phyloP scores from a whole-genome alignment of 257 asterid species.

The Scutellaria galericulata region DNA sequence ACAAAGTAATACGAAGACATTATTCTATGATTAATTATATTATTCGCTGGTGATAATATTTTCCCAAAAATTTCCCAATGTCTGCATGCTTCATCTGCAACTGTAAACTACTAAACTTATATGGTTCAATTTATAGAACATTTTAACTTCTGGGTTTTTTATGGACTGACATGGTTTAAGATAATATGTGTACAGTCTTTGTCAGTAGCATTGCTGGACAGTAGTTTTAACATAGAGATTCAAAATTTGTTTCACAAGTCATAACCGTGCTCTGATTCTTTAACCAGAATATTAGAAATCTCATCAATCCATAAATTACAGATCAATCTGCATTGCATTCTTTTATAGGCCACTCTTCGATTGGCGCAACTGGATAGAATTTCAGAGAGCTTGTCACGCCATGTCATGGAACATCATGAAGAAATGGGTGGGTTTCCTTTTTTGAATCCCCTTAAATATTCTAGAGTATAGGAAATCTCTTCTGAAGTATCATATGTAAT shows the following conservation, averaged over 20 bases:
- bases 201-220: slow-evolving; percentile 9
- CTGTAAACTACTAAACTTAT: slow-evolving; percentile 6
- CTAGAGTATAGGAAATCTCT: slow-evolving; percentile 7
- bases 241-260: slow-evolving; percentile 14
- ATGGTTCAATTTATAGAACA: not conserved
- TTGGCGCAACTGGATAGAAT: slow-evolving; percentile 86
- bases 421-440: slow-evolving; percentile 84
- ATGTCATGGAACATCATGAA: slow-evolving; percentile 98
- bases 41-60: slow-evolving; percentile 13
- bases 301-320: slow-evolving; percentile 36
- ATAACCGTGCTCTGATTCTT: slow-evolving; percentile 19
- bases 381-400: slow-evolving; percentile 87
- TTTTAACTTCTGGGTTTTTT: not conserved
- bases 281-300: slow-evolving; percentile 33
- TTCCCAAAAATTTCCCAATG: not conserved
- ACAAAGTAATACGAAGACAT: not conserved
- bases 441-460: slow-evolving; percentile 32
- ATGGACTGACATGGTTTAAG: slow-evolving; percentile 17
- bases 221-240: slow-evolving; percentile 24
- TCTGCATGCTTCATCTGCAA: slow-evolving; percentile 10
- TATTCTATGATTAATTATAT: slow-evolving; percentile 3
- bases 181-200: slow-evolving; percentile 19
- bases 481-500: slow-evolving; percentile 22
- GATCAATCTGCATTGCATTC: slow-evolving; percentile 46
- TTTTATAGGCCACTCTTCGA: slow-evolving; percentile 86